These are phyloP conservation scores for Cladophialophora immunda DNA, from an alignment of 2,329 filamentous ascomycete species.

Conservation along the genomic window DNA sequence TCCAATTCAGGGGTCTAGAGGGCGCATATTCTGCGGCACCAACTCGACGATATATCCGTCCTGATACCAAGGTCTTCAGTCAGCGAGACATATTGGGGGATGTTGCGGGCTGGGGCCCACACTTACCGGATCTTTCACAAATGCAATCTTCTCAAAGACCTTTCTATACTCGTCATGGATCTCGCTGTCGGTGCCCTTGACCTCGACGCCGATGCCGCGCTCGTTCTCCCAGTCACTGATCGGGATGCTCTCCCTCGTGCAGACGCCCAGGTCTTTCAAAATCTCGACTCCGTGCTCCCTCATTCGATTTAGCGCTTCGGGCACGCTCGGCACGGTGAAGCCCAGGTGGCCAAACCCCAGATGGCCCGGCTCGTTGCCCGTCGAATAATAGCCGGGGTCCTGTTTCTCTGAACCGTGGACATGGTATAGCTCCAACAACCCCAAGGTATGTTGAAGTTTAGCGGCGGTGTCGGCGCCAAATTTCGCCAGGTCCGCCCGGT, in stretches of 20 bases:
- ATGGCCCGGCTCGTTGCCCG: constrained; percentile 47
- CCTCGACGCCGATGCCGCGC: constrained; percentile 45
- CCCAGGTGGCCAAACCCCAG: constrained; percentile 51
- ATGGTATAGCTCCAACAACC: constrained; percentile 50
- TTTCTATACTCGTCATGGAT: constrained; percentile 47
- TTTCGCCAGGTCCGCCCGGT: constrained; percentile 41
- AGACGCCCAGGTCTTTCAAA: constrained; percentile 47
- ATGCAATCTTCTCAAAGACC: constrained; percentile 49
- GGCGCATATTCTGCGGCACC: constrained; percentile 43
- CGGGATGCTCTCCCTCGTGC: constrained; percentile 44
- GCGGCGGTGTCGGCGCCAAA: constrained; percentile 45
- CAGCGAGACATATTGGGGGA: background rate
- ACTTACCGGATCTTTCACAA: constrained; percentile 52
- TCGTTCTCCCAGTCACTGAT: constrained; percentile 48
- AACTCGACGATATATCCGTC: constrained; percentile 49
- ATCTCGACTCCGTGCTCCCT: constrained; percentile 44
- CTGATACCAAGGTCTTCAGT: constrained; percentile 35
- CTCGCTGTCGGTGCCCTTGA: constrained; percentile 35
- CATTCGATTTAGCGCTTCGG: constrained; percentile 44
- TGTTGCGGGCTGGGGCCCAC: background rate
- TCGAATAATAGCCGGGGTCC: constrained; percentile 38
- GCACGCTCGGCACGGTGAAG: constrained; percentile 51
- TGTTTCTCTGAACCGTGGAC: constrained; percentile 48
- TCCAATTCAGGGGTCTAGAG: constrained; percentile 10
- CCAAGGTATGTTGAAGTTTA: constrained; percentile 45